Conservation (phyloP, 2,329 filamentous ascomycete species). For the Paecilomyces dactylethromorphus region DNA sequence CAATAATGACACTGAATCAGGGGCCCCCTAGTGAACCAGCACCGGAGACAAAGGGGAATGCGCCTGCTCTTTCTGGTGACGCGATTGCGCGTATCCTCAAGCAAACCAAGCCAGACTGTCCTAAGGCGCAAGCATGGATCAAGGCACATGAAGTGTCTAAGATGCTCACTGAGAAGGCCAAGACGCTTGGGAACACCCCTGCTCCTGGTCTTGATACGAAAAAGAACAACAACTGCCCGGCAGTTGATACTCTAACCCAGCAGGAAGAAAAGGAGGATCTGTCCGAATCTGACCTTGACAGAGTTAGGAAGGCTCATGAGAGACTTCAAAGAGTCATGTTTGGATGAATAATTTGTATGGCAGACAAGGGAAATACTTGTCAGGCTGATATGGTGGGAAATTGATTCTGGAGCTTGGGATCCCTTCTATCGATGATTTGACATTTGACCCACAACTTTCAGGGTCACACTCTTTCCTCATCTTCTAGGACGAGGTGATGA, state of each 20-base stretch:
- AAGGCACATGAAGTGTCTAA: constrained; percentile 10
- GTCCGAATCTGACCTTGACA: not conserved
- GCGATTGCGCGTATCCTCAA: constrained; percentile 13
- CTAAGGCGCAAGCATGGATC: constrained; percentile 14
- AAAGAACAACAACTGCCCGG: not conserved
- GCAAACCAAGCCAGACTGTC: constrained; percentile 10
- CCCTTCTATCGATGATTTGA: not conserved
- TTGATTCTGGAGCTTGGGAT: not conserved
- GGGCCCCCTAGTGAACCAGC: not conserved
- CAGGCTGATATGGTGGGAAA: not conserved
- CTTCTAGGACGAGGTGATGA: not conserved
- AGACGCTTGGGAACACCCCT: not conserved
- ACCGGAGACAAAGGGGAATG: not conserved
- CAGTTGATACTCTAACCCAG: not conserved
- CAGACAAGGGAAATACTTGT: not conserved
- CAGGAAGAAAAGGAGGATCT: not conserved
- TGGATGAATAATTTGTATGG: not conserved
- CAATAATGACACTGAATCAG: not conserved
- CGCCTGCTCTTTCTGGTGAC: constrained; percentile 7
- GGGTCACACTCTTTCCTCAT: not conserved
- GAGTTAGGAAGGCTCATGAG: constrained; percentile 9
- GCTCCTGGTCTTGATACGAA: not conserved
- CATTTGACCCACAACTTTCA: not conserved
- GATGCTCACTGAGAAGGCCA: not conserved
- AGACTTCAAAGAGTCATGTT: constrained; percentile 10